A percentile compares a stretch with the other conserved stretches of the same genome.
Conservation (phyloP, 2,329 filamentous ascomycete species). For the Fusarium nurragi region DNA sequence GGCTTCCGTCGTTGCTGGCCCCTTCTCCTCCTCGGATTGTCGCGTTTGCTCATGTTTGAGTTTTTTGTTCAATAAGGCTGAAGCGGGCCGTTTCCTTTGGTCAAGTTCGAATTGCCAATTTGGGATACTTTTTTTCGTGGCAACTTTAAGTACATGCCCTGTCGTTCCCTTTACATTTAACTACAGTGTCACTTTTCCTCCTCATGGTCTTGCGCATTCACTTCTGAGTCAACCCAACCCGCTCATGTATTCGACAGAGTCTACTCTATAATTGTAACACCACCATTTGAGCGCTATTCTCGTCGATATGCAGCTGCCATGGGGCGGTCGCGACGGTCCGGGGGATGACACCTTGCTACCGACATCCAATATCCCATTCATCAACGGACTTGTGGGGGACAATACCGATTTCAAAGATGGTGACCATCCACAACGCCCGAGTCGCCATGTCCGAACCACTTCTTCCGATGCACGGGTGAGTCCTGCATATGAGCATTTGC, state of each 20-base stretch:
- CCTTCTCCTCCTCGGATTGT: constrained; percentile 23
- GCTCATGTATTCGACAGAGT: constrained; percentile 37
- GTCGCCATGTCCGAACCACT: constrained; percentile 58
- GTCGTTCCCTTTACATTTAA: constrained; percentile 21
- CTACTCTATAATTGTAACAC: constrained; percentile 30
- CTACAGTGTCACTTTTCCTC: constrained; percentile 12
- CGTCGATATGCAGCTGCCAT: constrained; percentile 52
- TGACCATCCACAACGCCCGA: constrained; percentile 44
- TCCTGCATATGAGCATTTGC: background rate
- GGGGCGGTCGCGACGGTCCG: constrained; percentile 48
- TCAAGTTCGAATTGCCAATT: constrained; percentile 18
- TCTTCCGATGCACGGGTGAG: constrained; percentile 66
- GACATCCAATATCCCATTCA: constrained; percentile 48
- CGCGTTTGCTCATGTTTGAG: constrained; percentile 26
- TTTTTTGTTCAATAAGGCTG: constrained; percentile 11
- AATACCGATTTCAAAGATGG: constrained; percentile 37
- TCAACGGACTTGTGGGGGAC: constrained; percentile 45
- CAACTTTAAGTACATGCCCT: constrained; percentile 30
- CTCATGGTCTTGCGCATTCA: constrained; percentile 41
- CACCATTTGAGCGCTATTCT: constrained; percentile 28
- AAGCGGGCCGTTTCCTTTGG: constrained; percentile 21
- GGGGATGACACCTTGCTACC: constrained; percentile 49
- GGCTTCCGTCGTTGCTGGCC: constrained; percentile 29
- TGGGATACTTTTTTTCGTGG: constrained; percentile 12
- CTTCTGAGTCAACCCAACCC: constrained; percentile 21